Evolutionary conservation across 139 green algal genomes (phyloP).

Genomic region (Closterium sp.): DNA sequence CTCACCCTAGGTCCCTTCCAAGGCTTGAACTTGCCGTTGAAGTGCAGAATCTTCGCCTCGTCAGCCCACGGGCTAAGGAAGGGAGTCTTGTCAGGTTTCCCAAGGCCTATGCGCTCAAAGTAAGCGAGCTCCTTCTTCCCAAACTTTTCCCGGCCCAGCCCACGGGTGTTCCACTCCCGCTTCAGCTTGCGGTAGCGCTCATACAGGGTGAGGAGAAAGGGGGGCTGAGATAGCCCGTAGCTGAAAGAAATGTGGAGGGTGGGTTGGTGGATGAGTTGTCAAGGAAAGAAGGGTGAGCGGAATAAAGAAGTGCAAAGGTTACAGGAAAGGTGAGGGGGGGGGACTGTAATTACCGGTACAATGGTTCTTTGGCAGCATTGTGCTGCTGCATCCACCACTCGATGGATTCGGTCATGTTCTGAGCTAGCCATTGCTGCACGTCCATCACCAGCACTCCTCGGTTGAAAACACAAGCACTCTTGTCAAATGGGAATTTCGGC

Average conservation of each 20-base stretch:
- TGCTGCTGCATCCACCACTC: slow-evolving; percentile 39
- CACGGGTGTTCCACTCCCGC: slow-evolving; percentile 30
- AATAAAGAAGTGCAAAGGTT: neutral
- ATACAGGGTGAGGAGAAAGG: slow-evolving; percentile 35
- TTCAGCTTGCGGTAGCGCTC: slow-evolving; percentile 33
- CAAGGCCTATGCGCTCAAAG: slow-evolving; percentile 3
- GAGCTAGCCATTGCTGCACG: slow-evolving; percentile 14
- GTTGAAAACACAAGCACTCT: slow-evolving; percentile 23
- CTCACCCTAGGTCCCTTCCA: slow-evolving; percentile 12
- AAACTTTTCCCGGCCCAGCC: slow-evolving; percentile 35
- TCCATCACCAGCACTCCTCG: slow-evolving; percentile 32
- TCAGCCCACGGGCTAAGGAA: slow-evolving; percentile 30
- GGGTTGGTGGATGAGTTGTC: neutral
- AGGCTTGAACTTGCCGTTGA: slow-evolving; percentile 39
- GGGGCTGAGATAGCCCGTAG: slow-evolving; percentile 33
- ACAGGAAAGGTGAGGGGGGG: neutral
- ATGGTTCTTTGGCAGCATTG: neutral
- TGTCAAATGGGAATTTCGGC: neutral
- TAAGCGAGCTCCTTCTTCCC: slow-evolving; percentile 9
- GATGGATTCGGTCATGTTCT: slow-evolving; percentile 33
- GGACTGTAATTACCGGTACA: slow-evolving; percentile 49
- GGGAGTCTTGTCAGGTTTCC: neutral
- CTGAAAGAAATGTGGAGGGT: neutral
- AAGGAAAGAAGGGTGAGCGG: neutral
- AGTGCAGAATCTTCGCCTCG: slow-evolving; percentile 29